Evolutionary conservation across 164 flowering plant genomes (phyloP).

Genomic region (Santalum album): DNA sequence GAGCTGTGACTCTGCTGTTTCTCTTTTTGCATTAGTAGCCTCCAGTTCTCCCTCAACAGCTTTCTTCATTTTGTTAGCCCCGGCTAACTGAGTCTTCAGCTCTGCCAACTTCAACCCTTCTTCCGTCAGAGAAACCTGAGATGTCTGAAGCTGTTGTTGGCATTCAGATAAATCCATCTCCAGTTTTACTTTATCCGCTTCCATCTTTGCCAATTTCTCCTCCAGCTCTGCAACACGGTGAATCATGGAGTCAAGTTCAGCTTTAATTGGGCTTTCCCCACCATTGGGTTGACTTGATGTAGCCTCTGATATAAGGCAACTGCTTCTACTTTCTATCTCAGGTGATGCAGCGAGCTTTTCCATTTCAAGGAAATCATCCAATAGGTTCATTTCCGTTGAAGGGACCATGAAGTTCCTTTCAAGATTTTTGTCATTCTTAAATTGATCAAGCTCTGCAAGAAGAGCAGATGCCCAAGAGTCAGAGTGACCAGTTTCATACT

Average conservation of each 20-base stretch:
- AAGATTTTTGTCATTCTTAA: slow-evolving; percentile 9
- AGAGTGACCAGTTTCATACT: slow-evolving; percentile 13
- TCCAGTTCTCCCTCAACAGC: slow-evolving; percentile 12
- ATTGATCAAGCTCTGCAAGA: slow-evolving; percentile 14
- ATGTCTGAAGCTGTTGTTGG: slow-evolving; percentile 18
- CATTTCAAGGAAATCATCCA: slow-evolving; percentile 54
- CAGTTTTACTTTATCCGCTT: slow-evolving; percentile 15
- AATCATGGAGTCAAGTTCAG: slow-evolving; percentile 18
- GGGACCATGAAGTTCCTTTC: slow-evolving; percentile 10
- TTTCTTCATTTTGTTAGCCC: slow-evolving; percentile 13
- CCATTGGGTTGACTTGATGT: slow-evolving; percentile 2
- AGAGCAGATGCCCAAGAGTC: slow-evolving; percentile 18
- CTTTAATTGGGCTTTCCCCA: slow-evolving; percentile 9
- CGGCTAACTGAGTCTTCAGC: slow-evolving; percentile 20
- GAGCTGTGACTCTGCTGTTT: slow-evolving; percentile 16
- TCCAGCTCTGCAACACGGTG: slow-evolving; percentile 22
- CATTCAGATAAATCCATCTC: slow-evolving; percentile 18
- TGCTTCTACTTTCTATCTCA: slow-evolving; percentile 6
- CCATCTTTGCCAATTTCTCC: slow-evolving; percentile 18
- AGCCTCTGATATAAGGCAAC: not conserved
- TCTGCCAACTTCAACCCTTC: slow-evolving; percentile 17
- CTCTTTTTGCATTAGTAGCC: slow-evolving; percentile 11
- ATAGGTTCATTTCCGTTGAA: slow-evolving; percentile 16
- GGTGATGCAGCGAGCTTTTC: slow-evolving; percentile 33
- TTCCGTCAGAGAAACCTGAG: slow-evolving; percentile 15